Base-by-base conservation (phyloP, 805 yeast genomes). In the Torulaspora franciscae region DNA sequence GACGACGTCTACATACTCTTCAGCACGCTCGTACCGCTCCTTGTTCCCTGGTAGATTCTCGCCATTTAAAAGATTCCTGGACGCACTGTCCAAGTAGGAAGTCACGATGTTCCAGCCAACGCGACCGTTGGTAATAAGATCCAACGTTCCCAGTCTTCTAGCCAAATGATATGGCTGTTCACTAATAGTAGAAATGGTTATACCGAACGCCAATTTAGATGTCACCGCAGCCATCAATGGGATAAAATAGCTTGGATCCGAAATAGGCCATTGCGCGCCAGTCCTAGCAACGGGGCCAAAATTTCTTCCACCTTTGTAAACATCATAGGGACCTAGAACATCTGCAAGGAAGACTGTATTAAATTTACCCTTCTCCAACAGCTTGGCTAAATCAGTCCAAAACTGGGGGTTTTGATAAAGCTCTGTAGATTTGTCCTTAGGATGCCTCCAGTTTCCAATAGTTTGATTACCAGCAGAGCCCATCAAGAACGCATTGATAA, bases 31-130 rank as follows among this genome's bases (percentile, higher is more conserved):
- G 47, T 73, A 73, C 46, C 77, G 65, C 43, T 64, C 63, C 17
- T 66, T 71, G 52, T 72, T 75, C 2, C 62, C 63, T 8, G 73
- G 71, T 22, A 68, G 57, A 5, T 52, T 37, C 36, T 62, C 64
- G 6, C 68, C 68, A 46, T 71, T 70, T 27, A 69, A 50, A 26
- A 69, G 50, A 45, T 71, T 69, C 45, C 68, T 56, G 2, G 75
- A 69, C 4, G 72, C 75, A 52, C 70, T 62, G 37, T 71, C 73
- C 37, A 69, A 58, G 42, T 71, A 71, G 1, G 73, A 67, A 6
- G 74, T 65, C 24, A 72, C 75, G n/a, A 72, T 65, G 50, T 72
- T 72, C 76, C 76, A 72, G 13, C 76, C 76, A 40, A 72, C 55
- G 48, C 76, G 60, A 4, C 76, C 76, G 7, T 59, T 58, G 6